Percentiles rank a stretch among this genome's conserved stretches.
Conservation (phyloP, 2,329 filamentous ascomycete species). For the Fusarium buharicum region DNA sequence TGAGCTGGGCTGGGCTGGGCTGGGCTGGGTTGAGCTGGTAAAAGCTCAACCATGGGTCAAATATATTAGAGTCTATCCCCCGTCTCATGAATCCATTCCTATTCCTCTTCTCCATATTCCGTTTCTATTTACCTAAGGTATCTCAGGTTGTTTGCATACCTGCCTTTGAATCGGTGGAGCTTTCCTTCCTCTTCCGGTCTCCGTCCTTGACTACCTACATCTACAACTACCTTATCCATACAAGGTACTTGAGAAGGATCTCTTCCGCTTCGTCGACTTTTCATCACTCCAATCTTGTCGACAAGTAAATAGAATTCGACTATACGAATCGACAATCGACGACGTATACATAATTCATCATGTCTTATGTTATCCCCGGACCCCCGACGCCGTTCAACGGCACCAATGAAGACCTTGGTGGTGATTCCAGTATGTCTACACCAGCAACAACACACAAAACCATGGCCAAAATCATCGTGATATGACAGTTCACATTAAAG, state of each 20-base stretch:
- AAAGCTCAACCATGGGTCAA: constrained; percentile 10
- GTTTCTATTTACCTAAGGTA: constrained; percentile 19
- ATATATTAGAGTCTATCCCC: constrained; percentile 36
- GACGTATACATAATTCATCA: constrained; percentile 46
- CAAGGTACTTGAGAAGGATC: constrained; percentile 9
- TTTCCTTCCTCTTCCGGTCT: constrained; percentile 24
- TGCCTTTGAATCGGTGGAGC: constrained; percentile 22
- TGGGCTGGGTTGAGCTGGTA: neutral
- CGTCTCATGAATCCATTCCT: constrained; percentile 11
- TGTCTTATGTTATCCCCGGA: constrained; percentile 71
- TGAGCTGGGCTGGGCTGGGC: neutral
- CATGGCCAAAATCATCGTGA: neutral
- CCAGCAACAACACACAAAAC: constrained; percentile 2
- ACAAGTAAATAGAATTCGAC: constrained; percentile 9
- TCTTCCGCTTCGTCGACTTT: constrained; percentile 5
- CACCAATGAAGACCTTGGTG: constrained; percentile 72
- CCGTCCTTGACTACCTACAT: constrained; percentile 9
- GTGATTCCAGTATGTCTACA: constrained; percentile 76
- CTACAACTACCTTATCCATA: constrained; percentile 3
- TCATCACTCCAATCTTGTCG: neutral
- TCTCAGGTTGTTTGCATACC: constrained; percentile 21
- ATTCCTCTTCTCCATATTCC: constrained; percentile 17
- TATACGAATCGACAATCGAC: constrained; percentile 22
- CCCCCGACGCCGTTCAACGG: constrained; percentile 71
- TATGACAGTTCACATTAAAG: neutral